Base-by-base conservation (phyloP, 192 early-diverging fungal genomes). In the Linnemannia hyalina region DNA sequence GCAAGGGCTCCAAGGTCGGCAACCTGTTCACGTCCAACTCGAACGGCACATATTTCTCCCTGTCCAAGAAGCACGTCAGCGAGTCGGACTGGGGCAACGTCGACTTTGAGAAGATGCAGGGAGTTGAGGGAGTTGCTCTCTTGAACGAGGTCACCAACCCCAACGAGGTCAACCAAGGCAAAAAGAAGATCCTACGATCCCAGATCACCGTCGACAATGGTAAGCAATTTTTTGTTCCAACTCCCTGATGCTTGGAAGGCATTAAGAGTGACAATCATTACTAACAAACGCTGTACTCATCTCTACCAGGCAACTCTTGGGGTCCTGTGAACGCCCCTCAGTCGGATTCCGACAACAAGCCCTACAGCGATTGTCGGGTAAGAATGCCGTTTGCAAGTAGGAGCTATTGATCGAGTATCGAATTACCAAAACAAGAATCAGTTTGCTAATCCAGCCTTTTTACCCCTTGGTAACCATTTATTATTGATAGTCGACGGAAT, bases 41-140 rank as follows among this genome's bases (percentile, higher is more conserved):
- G 11, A 95, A 98, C 72, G 98, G 97, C 70, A 95, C 93, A 0
- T 97, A 92, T 78, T 99, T 93, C 85, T 93, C 93, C 13, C 80
- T 89, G 15, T 92, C 95, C 1, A 91, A 96, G 38, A 90, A 92
- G 60, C 81, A 94, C 47, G 94, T 96, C 22, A 97, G 98, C 83
- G 92, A 97, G 76, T 93, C 93, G 47, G 90, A 92, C 32, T 70
- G 68, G 26, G 95, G 95, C n/a, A 90, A 94, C 65, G 97, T 98
- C 1, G 98, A 99, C 83, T 97, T 97, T 91, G 97, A 98, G 82
- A 96, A 95, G 73, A 94, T 97, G 90, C 94, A 95, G 36, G 97
- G 96, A 16, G 91, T 99, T 32, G 93, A 95, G 77, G 97, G 97
- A 69, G 94, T 97, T 44, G 91, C 96, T 3, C 73, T 99, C 10